Evolutionary conservation across 306 rosid species (phyloP).

Genomic region (Cicer chorassanicum): DNA sequence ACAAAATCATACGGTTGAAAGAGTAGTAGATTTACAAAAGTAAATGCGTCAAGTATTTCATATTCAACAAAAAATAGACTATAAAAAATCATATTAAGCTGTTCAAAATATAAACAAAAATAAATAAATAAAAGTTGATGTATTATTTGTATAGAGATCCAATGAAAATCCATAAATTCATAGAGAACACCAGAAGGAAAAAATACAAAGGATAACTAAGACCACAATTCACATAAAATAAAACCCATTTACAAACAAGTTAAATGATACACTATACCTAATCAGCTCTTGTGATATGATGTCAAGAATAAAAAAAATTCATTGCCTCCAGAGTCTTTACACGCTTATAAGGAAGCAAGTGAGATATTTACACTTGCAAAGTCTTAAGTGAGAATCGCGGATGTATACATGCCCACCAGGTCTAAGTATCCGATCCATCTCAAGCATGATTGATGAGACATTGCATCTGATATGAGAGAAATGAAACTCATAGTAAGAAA

Average conservation of each 20-base stretch:
- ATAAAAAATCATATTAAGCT: too few relatives aligned
- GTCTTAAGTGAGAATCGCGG: conserved; percentile 68
- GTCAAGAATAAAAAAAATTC: conserved; percentile 36
- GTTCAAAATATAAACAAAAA: too few relatives aligned
- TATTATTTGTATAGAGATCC: too few relatives aligned
- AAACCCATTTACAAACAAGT: conserved; percentile 35
- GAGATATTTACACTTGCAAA: conserved; percentile 33
- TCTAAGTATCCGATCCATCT: conserved; percentile 93
- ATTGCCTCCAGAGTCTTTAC: background rate
- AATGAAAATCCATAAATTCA: too few relatives aligned
- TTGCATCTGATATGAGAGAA: conserved; percentile 63
- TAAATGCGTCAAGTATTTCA: too few relatives aligned
- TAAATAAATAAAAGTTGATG: too few relatives aligned
- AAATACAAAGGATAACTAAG: background rate
- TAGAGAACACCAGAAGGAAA: too few relatives aligned
- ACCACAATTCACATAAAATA: background rate
- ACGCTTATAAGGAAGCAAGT: conserved; percentile 25
- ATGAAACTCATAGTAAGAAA: conserved; percentile 11
- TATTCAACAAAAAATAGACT: too few relatives aligned
- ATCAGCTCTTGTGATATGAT: conserved; percentile 26
- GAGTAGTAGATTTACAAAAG: too few relatives aligned
- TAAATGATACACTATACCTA: conserved; percentile 34
- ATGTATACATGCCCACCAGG: conserved; percentile 83
- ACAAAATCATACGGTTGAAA: too few relatives aligned
- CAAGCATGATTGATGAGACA: conserved; percentile 83